Percentiles rank a stretch among this genome's conserved stretches.
phyloP scores from a whole-genome alignment of 805 yeast genomes.

The Torulaspora quercuum region DNA sequence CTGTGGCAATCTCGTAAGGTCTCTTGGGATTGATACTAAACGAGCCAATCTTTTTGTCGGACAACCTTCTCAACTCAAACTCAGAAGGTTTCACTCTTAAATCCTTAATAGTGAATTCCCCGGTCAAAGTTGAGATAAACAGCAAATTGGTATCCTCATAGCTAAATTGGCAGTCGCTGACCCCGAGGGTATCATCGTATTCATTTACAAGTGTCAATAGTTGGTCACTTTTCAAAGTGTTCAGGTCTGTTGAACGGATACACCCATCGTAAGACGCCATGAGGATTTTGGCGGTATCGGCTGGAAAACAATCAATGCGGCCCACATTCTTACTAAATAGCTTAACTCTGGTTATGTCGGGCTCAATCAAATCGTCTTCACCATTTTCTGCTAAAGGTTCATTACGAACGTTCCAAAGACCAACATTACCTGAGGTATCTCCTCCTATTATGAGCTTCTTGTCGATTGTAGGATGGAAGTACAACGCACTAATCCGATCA shows the following conservation, averaged over 20 bases:
- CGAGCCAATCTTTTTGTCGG: conserved; percentile 91
- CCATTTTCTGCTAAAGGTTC: conserved; percentile 28
- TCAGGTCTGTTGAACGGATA: conserved; percentile 66
- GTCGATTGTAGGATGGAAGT: conserved; percentile 68
- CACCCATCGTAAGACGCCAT: conserved; percentile 89
- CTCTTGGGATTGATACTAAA: conserved; percentile 72
- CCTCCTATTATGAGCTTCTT: conserved; percentile 75
- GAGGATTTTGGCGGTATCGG: conserved; percentile 51
- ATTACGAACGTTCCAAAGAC: conserved; percentile 73
- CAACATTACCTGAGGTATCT: conserved; percentile 82
- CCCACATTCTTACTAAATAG: conserved; percentile 76
- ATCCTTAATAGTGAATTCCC: conserved; percentile 76
- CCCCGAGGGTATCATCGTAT: conserved; percentile 57
- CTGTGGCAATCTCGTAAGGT: conserved; percentile 71
- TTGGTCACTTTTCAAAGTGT: conserved; percentile 56
- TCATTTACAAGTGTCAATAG: conserved; percentile 53
- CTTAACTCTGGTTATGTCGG: conserved; percentile 59
- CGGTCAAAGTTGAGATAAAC: conserved; percentile 73
- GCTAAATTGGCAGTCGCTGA: conserved; percentile 68
- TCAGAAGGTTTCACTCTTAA: conserved; percentile 45
- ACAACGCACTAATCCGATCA: conserved; percentile 69
- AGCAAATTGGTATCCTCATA: conserved; percentile 50
- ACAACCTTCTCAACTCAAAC: conserved; percentile 51
- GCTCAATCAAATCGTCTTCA: conserved; percentile 42
- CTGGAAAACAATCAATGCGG: conserved; percentile 52